Percentiles rank a stretch among this genome's conserved stretches.
These are phyloP conservation scores for Plasmodium ovale DNA, from an alignment of 169 alveolate genomes.

Conservation along the genomic window DNA sequence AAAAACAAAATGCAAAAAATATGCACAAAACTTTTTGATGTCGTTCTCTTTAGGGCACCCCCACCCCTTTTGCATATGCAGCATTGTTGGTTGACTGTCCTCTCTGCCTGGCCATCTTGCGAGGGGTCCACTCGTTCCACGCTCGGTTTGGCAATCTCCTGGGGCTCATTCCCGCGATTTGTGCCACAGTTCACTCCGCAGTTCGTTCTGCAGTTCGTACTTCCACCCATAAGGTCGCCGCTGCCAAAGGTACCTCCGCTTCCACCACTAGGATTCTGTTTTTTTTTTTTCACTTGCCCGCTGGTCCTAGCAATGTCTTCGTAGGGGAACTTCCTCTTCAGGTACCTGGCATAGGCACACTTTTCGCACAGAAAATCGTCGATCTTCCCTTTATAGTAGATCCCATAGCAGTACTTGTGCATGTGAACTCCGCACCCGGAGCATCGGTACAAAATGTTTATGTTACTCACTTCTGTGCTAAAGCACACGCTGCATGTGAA, in stretches of 20 bases:
- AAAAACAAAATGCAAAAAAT: slow-evolving; percentile 59
- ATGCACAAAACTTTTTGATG: slow-evolving; percentile 51
- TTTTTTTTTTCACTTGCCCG: slow-evolving; percentile 26
- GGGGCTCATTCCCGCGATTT: background rate
- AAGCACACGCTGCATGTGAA: slow-evolving; percentile 54
- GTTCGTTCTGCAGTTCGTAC: background rate
- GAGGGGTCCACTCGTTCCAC: too few species aligned
- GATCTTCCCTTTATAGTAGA: slow-evolving; percentile 37
- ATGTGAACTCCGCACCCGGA: slow-evolving; percentile 19
- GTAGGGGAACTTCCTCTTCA: background rate
- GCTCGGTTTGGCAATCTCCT: background rate
- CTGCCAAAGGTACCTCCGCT: background rate
- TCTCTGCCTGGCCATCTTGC: background rate
- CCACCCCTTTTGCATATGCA: slow-evolving; percentile 57
- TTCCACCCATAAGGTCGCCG: too few species aligned
- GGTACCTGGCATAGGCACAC: slow-evolving; percentile 10
- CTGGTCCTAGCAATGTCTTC: slow-evolving; percentile 7
- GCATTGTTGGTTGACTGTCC: slow-evolving; percentile 11
- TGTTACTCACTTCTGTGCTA: slow-evolving; percentile 14
- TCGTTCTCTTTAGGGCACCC: slow-evolving; percentile 62
- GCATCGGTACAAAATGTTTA: slow-evolving; percentile 45
- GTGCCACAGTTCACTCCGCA: background rate
- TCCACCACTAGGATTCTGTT: background rate
- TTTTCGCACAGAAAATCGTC: slow-evolving; percentile 66
- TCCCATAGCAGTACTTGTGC: slow-evolving; percentile 62